phyloP scores from a whole-genome alignment of 2,329 filamentous ascomycete genomes.

The Plectosphaerella plurivora region DNA sequence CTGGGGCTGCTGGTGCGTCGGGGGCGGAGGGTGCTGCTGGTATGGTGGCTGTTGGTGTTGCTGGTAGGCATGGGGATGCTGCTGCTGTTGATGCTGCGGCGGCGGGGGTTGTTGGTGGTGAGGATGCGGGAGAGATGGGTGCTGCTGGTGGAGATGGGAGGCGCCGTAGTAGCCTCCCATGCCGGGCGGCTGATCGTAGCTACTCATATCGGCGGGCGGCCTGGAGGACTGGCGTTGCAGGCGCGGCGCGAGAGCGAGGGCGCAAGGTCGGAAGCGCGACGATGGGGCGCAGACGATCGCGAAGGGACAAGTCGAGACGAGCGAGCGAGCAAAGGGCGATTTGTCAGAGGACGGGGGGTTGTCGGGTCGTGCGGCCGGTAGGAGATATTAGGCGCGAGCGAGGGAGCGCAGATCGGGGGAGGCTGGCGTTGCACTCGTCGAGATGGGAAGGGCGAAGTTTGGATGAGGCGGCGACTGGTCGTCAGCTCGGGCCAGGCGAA shows the following conservation, averaged over 20 bases:
- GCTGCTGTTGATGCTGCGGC: background rate
- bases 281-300: background rate
- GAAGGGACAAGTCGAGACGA: background rate
- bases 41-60: conserved; percentile 3
- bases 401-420: too few relatives aligned
- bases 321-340: background rate
- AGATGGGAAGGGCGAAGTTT: too few relatives aligned
- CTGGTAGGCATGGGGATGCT: background rate
- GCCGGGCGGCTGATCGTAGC: conserved; percentile 9
- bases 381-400: too few relatives aligned
- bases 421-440: too few relatives aligned
- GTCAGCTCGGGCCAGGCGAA: too few relatives aligned
- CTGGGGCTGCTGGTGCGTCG: conserved; percentile 5
- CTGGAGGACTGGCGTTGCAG: background rate
- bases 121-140: conserved; percentile 3
- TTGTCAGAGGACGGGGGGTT: background rate
- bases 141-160: conserved; percentile 3
- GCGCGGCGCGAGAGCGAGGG: background rate
- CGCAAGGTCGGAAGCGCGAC: background rate
- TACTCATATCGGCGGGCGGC: conserved; percentile 5
- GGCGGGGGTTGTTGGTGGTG: background rate
- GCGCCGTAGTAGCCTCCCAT: conserved; percentile 7
- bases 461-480: too few relatives aligned
- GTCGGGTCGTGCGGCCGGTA: too few relatives aligned
- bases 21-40: conserved; percentile 3